Base-by-base conservation (phyloP, 352 stramenopile genomes). In the Phytopythium delawarense region DNA sequence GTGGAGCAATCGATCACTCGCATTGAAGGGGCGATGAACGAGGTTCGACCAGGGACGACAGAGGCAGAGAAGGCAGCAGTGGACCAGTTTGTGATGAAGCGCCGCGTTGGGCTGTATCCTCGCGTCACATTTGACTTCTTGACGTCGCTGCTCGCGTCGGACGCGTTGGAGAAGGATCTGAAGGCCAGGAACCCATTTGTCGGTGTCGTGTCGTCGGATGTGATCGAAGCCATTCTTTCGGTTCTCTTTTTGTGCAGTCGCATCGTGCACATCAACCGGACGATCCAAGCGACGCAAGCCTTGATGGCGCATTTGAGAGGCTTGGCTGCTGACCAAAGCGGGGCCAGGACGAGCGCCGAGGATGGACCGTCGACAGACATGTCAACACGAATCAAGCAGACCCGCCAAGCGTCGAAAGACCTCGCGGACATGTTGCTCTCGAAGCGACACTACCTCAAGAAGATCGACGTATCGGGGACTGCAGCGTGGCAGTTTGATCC, bases 401-500 rank as follows among this genome's bases (percentile, higher is more conserved):
- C 82, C 15, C 72, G 86, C 13, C 88, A 96, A 61, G 76, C 85
- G 1, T 94, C 89, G 40, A 88, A 92, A 35, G 87, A 96, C 58
- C 65, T 96, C 20, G 86, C 86, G 2, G 76, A 89, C 48, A 75
- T 87, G 45, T 58, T 96, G 54, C 40, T 91, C 25, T 87, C 84
- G 13, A 92, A 89, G 51, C 79, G 86, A 8, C 79, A 94, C 61
- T 96, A 92, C 51, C 62, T 95, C 5, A 66, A 69, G 39, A 34
- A 58, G 23, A 49, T 39, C n/a, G 45, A 59, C 15, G 23, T 12
- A 2, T 28, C 30, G 8, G 25, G 25, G 11, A 5, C 21, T 7
- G 55, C 75, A 40, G 57, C 23, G 7, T 98, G 96, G 67, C 70
- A 76, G 23, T 98, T 99, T 67, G 97, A 99, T 65, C 97, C 98